Evolutionary conservation across 139 green algal species (phyloP), one percentile per base, ranked within the genome.

Genomic region (Tetraselmis striata): DNA sequence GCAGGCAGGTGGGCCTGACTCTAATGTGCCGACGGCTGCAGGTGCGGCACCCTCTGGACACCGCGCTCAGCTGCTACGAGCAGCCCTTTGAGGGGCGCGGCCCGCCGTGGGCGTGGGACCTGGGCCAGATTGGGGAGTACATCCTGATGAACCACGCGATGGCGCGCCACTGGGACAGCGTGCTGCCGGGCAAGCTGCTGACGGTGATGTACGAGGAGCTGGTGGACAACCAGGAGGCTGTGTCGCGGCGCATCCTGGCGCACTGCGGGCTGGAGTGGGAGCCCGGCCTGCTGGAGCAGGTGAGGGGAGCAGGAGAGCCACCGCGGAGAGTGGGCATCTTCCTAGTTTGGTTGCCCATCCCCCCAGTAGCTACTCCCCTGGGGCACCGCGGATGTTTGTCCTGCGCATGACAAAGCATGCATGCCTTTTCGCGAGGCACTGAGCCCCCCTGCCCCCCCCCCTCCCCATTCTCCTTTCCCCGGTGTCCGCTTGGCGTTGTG

Each of bases 1-100:
- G 79, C 75, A 77, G 30, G 31, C 75, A 11, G 23, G 32, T 18
- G n/a, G 26, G 1, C 29, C 27, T 1, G 25, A 79, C 31, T 25
- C 23, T 11, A 32, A 31, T 30, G 27, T n/a, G 2, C 1, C 1
- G 1, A 31, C 26, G 2, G 18, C 45, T 78, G 76, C 24, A 77
- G 22, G 28, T 59, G 26, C 76, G 24, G 22, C n/a, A 31, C 0
- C 18, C 2, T 1, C 0, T 59, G 83, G 92, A 95, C 58, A 85
- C 86, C 29, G 92, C 77, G 0, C 81, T 95, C 23, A 93, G 88
- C 25, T 95, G 92, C 90, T 95, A 84, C 79, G 85, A 83, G 5
- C 91, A 95, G 84, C 91, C 93, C 2, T 96, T 95, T 85, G 89
- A 90, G 28, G 90, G 90, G 75, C 76, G 83, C 0, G 88, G 87